Evolutionary conservation across 2,329 filamentous ascomycete species (phyloP).

Genomic region (Paradendryphiella salina): DNA sequence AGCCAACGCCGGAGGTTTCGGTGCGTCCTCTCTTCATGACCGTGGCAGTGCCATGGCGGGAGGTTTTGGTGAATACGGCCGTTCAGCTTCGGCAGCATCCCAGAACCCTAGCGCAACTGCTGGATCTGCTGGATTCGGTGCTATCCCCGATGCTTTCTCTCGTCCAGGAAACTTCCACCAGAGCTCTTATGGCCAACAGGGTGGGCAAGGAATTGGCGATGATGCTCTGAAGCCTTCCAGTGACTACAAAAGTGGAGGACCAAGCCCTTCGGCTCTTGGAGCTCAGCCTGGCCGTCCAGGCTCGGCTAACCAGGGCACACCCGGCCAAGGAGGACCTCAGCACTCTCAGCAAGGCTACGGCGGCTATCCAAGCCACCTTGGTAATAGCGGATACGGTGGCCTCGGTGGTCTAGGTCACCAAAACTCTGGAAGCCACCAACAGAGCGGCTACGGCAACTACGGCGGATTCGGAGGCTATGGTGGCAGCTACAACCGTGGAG

Average conservation of each 20-base stretch:
- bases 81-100: constrained; percentile 61
- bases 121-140: constrained; percentile 55
- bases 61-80: constrained; percentile 63
- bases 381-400: constrained; percentile 57
- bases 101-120: constrained; percentile 57
- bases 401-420: constrained; percentile 58
- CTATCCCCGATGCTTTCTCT: constrained; percentile 63
- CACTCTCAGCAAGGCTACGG: constrained; percentile 62
- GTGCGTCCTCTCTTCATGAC: constrained; percentile 52
- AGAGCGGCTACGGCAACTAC: constrained; percentile 50
- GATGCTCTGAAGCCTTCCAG: constrained; percentile 62
- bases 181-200: constrained; percentile 52
- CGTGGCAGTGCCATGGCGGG: constrained; percentile 52
- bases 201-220: constrained; percentile 53
- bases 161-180: constrained; percentile 61
- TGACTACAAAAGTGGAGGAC: constrained; percentile 59
- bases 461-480: constrained; percentile 50
- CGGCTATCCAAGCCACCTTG: constrained; percentile 57
- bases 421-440: constrained; percentile 50
- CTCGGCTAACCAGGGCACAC: constrained; percentile 63
- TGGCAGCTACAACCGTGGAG: constrained; percentile 50
- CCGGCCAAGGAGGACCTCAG: constrained; percentile 57
- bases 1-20: constrained; percentile 60
- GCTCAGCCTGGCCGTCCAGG: constrained; percentile 64
- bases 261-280: constrained; percentile 62